A percentile compares a stretch with the other conserved stretches of the same genome.
phyloP scores from a whole-genome alignment of 495 filamentous ascomycete species.

The Pyronema omphalodes region DNA sequence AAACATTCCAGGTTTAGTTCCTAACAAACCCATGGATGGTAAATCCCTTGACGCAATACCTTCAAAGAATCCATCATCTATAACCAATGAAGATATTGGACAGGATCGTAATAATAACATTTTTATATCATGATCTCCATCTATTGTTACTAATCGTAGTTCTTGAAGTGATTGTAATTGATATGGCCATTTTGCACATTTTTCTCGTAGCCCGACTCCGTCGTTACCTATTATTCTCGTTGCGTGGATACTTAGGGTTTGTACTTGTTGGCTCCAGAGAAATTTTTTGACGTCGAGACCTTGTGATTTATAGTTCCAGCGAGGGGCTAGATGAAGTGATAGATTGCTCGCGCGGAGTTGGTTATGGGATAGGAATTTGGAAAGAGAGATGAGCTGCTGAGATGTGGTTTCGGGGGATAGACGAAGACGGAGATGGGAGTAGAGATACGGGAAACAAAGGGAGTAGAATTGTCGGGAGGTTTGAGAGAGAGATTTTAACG shows the following conservation, averaged over 20 bases:
- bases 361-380: conserved; percentile 6
- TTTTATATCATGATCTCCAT: conserved; percentile 11
- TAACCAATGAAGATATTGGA: conserved; percentile 5
- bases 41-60: not conserved
- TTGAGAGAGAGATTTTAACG: conserved; percentile 16
- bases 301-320: conserved; percentile 11
- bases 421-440: conserved; percentile 9
- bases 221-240: not conserved
- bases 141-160: conserved; percentile 8
- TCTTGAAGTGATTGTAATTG: conserved; percentile 7
- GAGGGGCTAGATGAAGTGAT: conserved; percentile 5
- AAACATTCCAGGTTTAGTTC: conserved; percentile 10
- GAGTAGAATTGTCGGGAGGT: conserved; percentile 15
- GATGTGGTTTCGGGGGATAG: conserved; percentile 4
- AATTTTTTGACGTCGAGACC: conserved; percentile 13
- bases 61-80: conserved; percentile 14
- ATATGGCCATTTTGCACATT: conserved; percentile 15
- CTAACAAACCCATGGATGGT: not conserved
- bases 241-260: conserved; percentile 10
- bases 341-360: conserved; percentile 7
- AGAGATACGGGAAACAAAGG: conserved; percentile 12
- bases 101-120: conserved; percentile 14
- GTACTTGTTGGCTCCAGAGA: conserved; percentile 10
- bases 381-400: conserved; percentile 4
- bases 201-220: conserved; percentile 1